Base-by-base conservation (phyloP, 345 rosid genomes). In the Eutrema japonicum region DNA sequence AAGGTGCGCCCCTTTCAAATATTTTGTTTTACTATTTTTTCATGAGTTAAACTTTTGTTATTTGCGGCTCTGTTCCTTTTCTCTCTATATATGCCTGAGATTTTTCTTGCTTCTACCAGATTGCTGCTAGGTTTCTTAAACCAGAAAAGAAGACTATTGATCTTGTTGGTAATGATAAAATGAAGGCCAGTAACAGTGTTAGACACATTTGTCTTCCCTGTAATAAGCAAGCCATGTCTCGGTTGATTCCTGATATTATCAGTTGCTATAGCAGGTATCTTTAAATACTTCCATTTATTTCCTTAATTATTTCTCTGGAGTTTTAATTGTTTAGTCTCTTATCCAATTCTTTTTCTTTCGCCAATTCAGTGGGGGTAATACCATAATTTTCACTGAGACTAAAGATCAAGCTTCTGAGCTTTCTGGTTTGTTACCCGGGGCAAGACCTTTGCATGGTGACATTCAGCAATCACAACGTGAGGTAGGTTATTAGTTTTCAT, bases 141-240 rank as follows among this genome's bases (percentile, higher is more conserved):
- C 41, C 76, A 69, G 56, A 76, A 2, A 88, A 85, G 89, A 85
- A 83, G 84, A 92, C 96, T 42, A 90, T 90, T 50, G 99, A 96
- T 85, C 98, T 96, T 70, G 99, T 96, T 64, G 99, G 97, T 70
- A 90, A 92, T 76, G 98, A 90, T 81, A 92, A 88, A 74, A 87
- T 92, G 98, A 96, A 96, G 86, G 99, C 99, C 30, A 92, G 98
- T 68, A 89, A 82, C 37, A 92, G 66, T 78, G 99, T 96, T 40
- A 82, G 95, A 76, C 99, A 96, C 73, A 86, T 92, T 73, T 88
- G 84, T 55, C 78, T 96, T 75, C 98, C 98, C 33, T 96, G 98
- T 75, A 76, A 77, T 75, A 71, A 81, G 64, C 56, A 87, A 22
- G 99, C 99, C 13, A 86, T 84, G 83, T 49, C 90, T 58, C 86